phyloP scores from a whole-genome alignment of 192 early-diverging fungal species.

The Geranomyces variabilis region DNA sequence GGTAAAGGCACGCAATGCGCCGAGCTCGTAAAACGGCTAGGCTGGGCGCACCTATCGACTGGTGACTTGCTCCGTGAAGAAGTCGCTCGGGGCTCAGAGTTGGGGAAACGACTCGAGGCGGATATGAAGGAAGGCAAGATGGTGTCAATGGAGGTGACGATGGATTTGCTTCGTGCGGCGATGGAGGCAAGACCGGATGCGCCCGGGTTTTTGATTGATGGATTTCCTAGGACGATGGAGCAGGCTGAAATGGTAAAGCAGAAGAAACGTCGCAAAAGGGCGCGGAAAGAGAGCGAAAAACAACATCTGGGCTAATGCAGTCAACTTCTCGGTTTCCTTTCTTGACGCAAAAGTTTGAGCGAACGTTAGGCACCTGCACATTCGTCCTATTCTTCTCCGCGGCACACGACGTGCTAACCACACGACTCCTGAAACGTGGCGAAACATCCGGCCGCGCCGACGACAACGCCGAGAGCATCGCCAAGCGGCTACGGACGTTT shows the following conservation, averaged over 20 bases:
- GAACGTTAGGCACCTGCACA: slow-evolving; percentile 63
- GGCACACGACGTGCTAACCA: slow-evolving; percentile 78
- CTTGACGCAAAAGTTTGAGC: slow-evolving; percentile 17
- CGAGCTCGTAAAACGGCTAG: slow-evolving; percentile 45
- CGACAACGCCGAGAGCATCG: slow-evolving; percentile 92
- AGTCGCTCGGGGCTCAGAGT: slow-evolving; percentile 42
- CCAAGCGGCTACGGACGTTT: slow-evolving; percentile 91
- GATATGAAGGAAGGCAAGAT: slow-evolving; percentile 67
- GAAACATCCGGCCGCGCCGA: slow-evolving; percentile 90
- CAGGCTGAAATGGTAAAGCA: slow-evolving; percentile 55
- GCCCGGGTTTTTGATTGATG: slow-evolving; percentile 63
- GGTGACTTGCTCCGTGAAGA: slow-evolving; percentile 67
- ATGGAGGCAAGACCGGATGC: slow-evolving; percentile 34
- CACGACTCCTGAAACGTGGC: slow-evolving; percentile 84
- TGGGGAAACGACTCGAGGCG: slow-evolving; percentile 48
- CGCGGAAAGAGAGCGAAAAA: too few relatives aligned
- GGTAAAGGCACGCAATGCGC: slow-evolving; percentile 64
- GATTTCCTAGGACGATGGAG: slow-evolving; percentile 67
- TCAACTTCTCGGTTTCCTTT: background rate
- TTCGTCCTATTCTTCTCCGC: slow-evolving; percentile 91
- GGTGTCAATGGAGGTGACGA: slow-evolving; percentile 54
- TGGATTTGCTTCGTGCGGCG: slow-evolving; percentile 40
- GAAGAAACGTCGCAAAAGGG: too few relatives aligned
- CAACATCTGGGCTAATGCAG: background rate
- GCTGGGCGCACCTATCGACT: slow-evolving; percentile 58